Evolutionary conservation across 768 basidiomycete genomes (phyloP), one percentile per base, ranked within the genome.

Genomic region (Tubosaeta brunneosetosa): DNA sequence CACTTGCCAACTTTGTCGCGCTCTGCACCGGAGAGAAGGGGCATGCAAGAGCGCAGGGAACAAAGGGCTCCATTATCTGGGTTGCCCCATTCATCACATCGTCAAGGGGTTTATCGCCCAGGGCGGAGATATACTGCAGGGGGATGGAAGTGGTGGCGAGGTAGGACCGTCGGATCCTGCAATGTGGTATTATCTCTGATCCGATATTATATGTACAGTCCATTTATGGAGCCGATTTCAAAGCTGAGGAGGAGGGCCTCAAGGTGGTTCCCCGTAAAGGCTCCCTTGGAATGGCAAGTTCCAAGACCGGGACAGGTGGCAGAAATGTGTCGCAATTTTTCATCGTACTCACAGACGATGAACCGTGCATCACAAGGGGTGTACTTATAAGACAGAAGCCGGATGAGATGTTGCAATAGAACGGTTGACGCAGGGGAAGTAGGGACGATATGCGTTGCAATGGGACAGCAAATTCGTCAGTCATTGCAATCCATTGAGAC

Each of bases 71-170:
- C 71, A 73, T 54, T 81, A 79, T 58, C 42, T 70, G 34, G 73
- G 66, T 3, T 71, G 66, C 34, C 74, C 73, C 27, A 68, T 82
- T 1, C 79, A 80, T 62, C 67, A 78, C 10, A 68, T 78, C 57
- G 73, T 75, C 42, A 68, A 70, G 55, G 78, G 69, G 13, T 82
- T 80, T 47, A 69, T 81, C 4, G 74, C 76, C 1, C 80, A 83
- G 58, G 75, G 76, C n/a, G 79, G 79, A 6, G 79, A 82, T 58
- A 66, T 80, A 36, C 79, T 78, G 19, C 61, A 79, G 41, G 72
- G 74, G 6, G 80, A 81, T 58, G 80, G 80, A 32, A 74, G 71
- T 47, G 77, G 79, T 1, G 81, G 81, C 13, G 80, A 82, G 75
- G 74, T 81, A 62, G 56, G 67, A 65, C 37, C 40, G 40, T 27